Evolutionary conservation across 306 rosid species (phyloP), one percentile per base, ranked within the genome.

Genomic region (Castanospermum australe): DNA sequence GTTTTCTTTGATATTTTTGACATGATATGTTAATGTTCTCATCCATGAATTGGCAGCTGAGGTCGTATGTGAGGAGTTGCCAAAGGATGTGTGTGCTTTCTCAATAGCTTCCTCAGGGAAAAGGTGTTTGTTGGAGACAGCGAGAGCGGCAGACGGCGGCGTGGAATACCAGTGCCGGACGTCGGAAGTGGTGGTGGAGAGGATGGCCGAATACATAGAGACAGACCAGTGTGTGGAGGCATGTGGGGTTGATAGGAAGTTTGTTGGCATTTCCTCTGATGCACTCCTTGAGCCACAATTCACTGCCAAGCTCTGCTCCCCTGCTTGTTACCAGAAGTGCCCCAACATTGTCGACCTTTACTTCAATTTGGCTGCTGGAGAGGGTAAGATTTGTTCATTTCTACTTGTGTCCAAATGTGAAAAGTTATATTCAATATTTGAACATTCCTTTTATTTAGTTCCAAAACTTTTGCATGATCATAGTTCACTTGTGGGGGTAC

Each of bases 61-160:
- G 82, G 54, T 92, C 68, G 86, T 86, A 24, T 91, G 97, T 24
- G 93, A 91, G 79, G 90, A 89, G 22, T 67, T 91, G 67, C 90
- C 88, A 5, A 79, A 66, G 59, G 81, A 84, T 28, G 81, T 76
- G 5, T 91, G 97, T 4, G 93, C 98, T 21, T 94, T 90, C 73
- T 87, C 97, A 0, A 87, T 94, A 77, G 92, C 97, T 0, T 94
- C 98, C 0, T 89, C 97, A 0, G 96, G 98, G 36, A 94, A 94
- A 76, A 83, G 98, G 71, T 94, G 98, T 80, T 69, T 85, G 85
- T 65, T 92, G 73, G 98, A 94, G 88, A 92, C 97, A 0, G 41
- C 35, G 4, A 81, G 76, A 67, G 77, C 18, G 1, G 86, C 66
- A 0, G 82, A 81, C 0, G 95, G 93, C 2, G 71, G 78, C 35